Evolutionary conservation across 768 basidiomycete species (phyloP), one percentile per base, ranked within the genome.

Genomic region (Hemileccinum rubropunctum): DNA sequence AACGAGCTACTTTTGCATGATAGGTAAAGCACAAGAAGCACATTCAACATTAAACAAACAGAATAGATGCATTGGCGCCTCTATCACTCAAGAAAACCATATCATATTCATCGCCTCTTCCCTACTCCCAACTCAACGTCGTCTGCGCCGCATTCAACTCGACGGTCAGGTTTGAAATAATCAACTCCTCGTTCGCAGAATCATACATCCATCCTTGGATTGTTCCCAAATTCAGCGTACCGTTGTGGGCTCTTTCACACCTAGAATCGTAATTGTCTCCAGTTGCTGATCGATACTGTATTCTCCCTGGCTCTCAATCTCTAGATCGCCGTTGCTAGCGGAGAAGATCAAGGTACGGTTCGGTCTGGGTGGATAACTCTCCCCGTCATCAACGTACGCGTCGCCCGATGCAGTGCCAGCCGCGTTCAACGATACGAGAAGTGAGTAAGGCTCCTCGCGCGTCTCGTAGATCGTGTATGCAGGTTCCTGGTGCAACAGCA

Each of bases 371-470:
- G 48, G 48, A 14, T 36, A 42, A 8, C 48, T 49, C 30, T 49
- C 73, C 9, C 87, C 88, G 58, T 90, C 88, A 61, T 90, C 88
- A 17, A 90, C 54, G 60, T 83, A 85, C 0, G 82, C 80, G 23
- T 73, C 67, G 1, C 87, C 88, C 38, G 71, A 76, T 0, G 86
- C 86, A 6, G 61, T 50, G 0, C 80, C 79, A 32, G 69, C 65
- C 11, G 58, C 57, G 20, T 75, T 70, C 45, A 80, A 76, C 2
- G 83, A 78, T 2, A 86, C 74, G 28, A 90, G 74, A 9, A 91
- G 71, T 10, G 78, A 72, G 64, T 79, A 89, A 0, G 84, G 81
- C 0, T 79, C 78, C 37, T 76, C 66, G 4, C 77, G 75, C 1
- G 87, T 88, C 62, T 86, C 85, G 46, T 77, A 74, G 54, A 81